Conservation (phyloP, 2,329 filamentous ascomycete species). For the Colletotrichum noveboracense region DNA sequence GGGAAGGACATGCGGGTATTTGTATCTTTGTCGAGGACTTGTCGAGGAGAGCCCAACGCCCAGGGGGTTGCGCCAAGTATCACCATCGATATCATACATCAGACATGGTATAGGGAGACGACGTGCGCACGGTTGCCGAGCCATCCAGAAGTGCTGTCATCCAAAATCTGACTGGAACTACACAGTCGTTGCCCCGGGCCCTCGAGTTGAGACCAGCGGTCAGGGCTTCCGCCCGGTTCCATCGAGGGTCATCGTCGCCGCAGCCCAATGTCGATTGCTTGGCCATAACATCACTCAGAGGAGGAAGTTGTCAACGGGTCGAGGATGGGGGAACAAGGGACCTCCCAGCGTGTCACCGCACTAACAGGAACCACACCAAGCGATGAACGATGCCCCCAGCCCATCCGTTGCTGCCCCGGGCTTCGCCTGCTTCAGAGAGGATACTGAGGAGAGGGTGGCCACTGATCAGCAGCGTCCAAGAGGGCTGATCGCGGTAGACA, state of each 20-base stretch:
- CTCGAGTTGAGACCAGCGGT: constrained; percentile 10
- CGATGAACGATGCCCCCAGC: not conserved
- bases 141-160: constrained; percentile 5
- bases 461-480: not conserved
- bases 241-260: constrained; percentile 1
- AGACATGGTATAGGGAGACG: not conserved
- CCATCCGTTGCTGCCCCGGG: not conserved
- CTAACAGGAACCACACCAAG: constrained; percentile 8
- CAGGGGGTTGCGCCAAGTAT: constrained; percentile 5
- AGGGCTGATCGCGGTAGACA: constrained; percentile 7
- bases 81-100: constrained; percentile 17
- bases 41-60: not conserved
- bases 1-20: constrained; percentile 25
- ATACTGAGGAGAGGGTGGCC: not conserved
- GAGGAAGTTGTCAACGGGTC: not conserved
- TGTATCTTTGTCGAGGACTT: constrained; percentile 25
- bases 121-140: not conserved
- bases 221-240: constrained; percentile 13
- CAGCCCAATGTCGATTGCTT: not conserved
- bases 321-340: not conserved
- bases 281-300: not conserved
- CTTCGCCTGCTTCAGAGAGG: not conserved
- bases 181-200: not conserved
- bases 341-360: constrained; percentile 7
- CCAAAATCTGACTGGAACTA: constrained; percentile 9